Evolutionary conservation across 2,329 filamentous ascomycete species (phyloP), one percentile per base, ranked within the genome.

Genomic region (Fonsecaea pugnacius): DNA sequence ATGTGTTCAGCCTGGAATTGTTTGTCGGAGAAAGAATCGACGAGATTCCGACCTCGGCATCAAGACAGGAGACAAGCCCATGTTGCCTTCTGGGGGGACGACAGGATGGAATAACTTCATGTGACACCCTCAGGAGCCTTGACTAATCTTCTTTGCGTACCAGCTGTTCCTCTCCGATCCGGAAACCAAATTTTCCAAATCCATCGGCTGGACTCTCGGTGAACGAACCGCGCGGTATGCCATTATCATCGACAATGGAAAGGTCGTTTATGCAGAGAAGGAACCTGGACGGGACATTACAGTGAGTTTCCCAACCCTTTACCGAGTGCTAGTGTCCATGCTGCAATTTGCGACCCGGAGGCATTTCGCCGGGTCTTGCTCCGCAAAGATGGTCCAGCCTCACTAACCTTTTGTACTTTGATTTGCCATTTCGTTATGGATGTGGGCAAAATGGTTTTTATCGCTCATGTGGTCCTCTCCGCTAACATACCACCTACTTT

Each of bases 201-300:
- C 83, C 75, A 85, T 93, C 71, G 91, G 89, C 76, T 96, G 91
- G 91, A 85, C 84, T 69, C 81, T 86, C 53, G 89, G 88, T 65
- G 89, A 91, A 74, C 85, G 91, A 70, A 92, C 90, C 70, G 87
- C 85, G 68, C 85, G 92, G 68, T 96, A 91, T 81, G 92, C 90
- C 72, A 85, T 96, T 76, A 81, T 93, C 72, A 79, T 96, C 71
- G 91, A 93, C 80, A 83, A 96, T 77, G 91, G 91, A 78, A 94
- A 91, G 83, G 84, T 96, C 73, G 83, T 81, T 73, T 96, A 96
- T 77, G 90, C 91, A 66, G 90, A 89, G 79, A 88, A 86, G 73
- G 91, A 96, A 81, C 77, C 67, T 56, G 69, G 66, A 12, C 66
- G 68, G 32, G 72, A 71, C 14, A 67, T 75, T 40, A 72, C 70